These are phyloP conservation scores for Chenopodium quinoa DNA, from an alignment of 148 eudicot genomes.

Conservation along the genomic window DNA sequence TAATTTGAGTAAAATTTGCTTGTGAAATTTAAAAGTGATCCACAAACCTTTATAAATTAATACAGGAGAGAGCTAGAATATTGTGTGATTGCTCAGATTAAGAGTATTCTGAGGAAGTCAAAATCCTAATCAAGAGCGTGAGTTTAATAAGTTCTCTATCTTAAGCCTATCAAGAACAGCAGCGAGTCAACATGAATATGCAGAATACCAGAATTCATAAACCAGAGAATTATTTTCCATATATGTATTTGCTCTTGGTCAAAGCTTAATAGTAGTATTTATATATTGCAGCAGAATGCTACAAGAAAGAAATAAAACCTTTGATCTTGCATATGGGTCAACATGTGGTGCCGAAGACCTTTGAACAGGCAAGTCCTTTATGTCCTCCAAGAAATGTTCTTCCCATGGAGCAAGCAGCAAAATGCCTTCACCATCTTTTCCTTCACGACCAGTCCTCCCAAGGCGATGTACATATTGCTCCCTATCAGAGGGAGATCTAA, in stretches of 20 bases:
- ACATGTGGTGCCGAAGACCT: constrained; percentile 47
- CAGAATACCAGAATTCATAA: not conserved
- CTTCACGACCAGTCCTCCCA: constrained; percentile 94
- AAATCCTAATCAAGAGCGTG: too few species aligned
- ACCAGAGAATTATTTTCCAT: not conserved
- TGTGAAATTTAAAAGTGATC: too few species aligned
- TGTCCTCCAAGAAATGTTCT: constrained; percentile 67
- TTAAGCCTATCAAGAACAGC: too few species aligned
- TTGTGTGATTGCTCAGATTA: too few species aligned
- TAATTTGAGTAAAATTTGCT: too few species aligned
- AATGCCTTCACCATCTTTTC: constrained; percentile 80
- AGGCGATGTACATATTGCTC: constrained; percentile 82
- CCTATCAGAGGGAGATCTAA: constrained; percentile 76
- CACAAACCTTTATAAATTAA: too few species aligned
- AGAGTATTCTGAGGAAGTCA: too few species aligned
- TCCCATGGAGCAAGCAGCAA: constrained; percentile 94
- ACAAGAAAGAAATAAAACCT: constrained; percentile 42
- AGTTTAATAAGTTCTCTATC: too few species aligned
- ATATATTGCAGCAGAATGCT: not conserved
- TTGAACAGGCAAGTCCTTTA: constrained; percentile 65
- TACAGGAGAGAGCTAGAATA: too few species aligned
- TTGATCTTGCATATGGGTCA: constrained; percentile 41
- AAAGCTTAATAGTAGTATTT: not conserved
- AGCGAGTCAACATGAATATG: not conserved
- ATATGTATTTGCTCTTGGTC: too few species aligned